Conservation (phyloP, 768 basidiomycete genomes). For the Calocera cornea region DNA sequence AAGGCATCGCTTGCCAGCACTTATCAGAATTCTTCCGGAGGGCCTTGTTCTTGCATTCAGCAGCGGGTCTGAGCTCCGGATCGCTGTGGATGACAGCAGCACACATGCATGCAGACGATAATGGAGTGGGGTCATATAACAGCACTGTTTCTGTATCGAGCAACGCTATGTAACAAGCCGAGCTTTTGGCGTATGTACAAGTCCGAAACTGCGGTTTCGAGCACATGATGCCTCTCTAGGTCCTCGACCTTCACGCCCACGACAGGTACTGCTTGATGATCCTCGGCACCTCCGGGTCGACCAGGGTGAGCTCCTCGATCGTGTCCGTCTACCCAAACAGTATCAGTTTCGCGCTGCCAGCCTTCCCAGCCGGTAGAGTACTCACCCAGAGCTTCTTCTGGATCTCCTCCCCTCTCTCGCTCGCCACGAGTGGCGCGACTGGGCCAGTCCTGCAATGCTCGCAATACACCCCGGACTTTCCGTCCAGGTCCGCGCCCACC, state of each 20-base stretch:
- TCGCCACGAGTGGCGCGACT: neutral
- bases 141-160: no score
- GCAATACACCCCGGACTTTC: neutral
- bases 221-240: no score
- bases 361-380: neutral
- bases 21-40: no score
- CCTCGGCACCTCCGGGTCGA: neutral
- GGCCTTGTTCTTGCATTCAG: no score
- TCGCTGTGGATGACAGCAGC: no score
- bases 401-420: neutral
- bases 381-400: neutral
- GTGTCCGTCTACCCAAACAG: neutral
- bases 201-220: neutral
- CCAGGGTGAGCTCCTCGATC: neutral
- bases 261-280: neutral
- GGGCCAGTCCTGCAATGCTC: constrained; percentile 1
- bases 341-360: neutral
- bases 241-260: neutral
- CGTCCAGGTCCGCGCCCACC: neutral
- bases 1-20: no score
- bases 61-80: no score
- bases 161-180: neutral
- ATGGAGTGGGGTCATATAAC: no score
- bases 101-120: no score
- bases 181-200: no score